Evolutionary conservation across 345 rosid genomes (phyloP), one percentile per base, ranked within the genome.

Genomic region (Boechera stricta): DNA sequence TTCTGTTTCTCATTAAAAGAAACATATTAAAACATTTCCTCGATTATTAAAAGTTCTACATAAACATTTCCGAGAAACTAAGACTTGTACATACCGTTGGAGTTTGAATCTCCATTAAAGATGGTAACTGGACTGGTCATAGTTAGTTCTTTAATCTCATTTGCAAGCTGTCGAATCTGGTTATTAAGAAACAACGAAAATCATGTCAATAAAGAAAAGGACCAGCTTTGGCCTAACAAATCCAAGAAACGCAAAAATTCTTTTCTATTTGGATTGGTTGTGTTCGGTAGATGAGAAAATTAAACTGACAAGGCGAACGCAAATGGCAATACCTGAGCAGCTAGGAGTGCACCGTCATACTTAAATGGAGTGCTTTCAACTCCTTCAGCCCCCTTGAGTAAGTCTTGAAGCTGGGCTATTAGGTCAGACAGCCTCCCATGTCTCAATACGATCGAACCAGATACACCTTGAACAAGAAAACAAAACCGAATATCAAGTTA

Each of bases 91-190:
- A 51, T 81, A 88, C 89, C 87, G 41, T 72, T 85, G 51, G 89
- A 86, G 55, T 80, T 64, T 56, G 89, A 84, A 83, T 76, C 77
- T 44, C 93, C 88, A 63, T 91, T 94, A 69, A 78, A 87, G 76
- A 94, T 86, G 72, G 98, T 90, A 74, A 91, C 85, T 2, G 92
- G 95, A 80, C 76, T 77, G 74, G 92, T 81, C 74, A 85, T 15
- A 36, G 87, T 64, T 78, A 94, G 77, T 72, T 94, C 95, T 84
- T 90, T 94, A 74, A 94, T 92, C 90, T 94, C 98, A 71, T 87
- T 89, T 39, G 97, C 94, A 85, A 91, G 80, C 72, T 89, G 87
- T 11, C 86, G 87, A 79, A 94, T 90, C 97, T 94, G 68, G 3
- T 69, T 36, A 69, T 21, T 2, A 44, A 4, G 45, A 73, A 42